These are phyloP conservation scores for Sanghuangporus baumii DNA, from an alignment of 1,284 basidiomycete species.

Conservation along the genomic window DNA sequence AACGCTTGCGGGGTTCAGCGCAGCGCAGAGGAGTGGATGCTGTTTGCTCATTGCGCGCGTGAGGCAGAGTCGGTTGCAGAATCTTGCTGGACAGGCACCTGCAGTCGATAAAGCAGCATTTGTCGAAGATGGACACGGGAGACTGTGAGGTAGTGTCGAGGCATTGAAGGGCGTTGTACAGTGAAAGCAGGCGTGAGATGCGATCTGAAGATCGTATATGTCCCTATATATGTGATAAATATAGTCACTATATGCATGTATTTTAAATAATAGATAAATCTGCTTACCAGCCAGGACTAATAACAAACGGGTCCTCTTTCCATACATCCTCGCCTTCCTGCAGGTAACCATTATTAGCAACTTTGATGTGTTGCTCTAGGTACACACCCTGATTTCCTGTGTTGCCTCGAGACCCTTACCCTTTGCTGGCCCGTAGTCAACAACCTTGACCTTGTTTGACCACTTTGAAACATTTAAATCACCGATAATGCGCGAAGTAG, in stretches of 20 bases:
- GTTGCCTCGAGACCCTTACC: slow-evolving; percentile 82
- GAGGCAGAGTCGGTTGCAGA: slow-evolving; percentile 77
- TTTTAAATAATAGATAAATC: background rate
- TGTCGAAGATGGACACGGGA: slow-evolving; percentile 43
- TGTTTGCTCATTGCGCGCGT: slow-evolving; percentile 47
- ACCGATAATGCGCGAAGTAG: slow-evolving; percentile 63
- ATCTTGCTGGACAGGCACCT: slow-evolving; percentile 51
- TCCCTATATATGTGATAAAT: slow-evolving; percentile 42
- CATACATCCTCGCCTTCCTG: slow-evolving; percentile 71
- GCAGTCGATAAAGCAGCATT: slow-evolving; percentile 25
- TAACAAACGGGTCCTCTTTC: slow-evolving; percentile 73
- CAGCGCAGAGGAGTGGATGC: slow-evolving; percentile 71
- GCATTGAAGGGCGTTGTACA: slow-evolving; percentile 59
- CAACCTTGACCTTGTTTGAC: slow-evolving; percentile 61
- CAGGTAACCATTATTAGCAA: slow-evolving; percentile 13
- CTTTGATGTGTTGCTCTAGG: background rate
- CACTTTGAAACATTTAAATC: slow-evolving; percentile 56
- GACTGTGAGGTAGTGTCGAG: slow-evolving; percentile 37
- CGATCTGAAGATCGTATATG: slow-evolving; percentile 57
- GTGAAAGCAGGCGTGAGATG: slow-evolving; percentile 53
- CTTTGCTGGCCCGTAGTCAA: slow-evolving; percentile 64
- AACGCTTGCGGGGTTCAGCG: slow-evolving; percentile 63
- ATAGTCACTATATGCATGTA: slow-evolving; percentile 1
- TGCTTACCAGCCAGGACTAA: slow-evolving; percentile 66
- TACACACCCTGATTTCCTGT: slow-evolving; percentile 40